These are phyloP conservation scores for Haberlea rhodopensis DNA, from an alignment of 257 asterid genomes.

Conservation along the genomic window DNA sequence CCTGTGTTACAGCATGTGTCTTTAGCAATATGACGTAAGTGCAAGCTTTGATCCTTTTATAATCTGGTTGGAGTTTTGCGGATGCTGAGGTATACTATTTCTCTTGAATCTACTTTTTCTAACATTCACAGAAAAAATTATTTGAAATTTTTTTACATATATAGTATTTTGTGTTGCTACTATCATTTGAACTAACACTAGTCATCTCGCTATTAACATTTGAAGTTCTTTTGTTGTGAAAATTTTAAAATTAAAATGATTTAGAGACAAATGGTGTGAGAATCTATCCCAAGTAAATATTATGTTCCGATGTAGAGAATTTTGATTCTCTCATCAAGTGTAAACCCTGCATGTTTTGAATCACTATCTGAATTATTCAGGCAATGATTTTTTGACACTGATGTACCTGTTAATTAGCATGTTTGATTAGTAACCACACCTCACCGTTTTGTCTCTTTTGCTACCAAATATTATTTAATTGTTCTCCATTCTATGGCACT, in stretches of 20 bases:
- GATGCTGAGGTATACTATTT: constrained; percentile 1
- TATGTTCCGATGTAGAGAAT: no score
- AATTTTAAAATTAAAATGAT: background rate
- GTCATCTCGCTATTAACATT: background rate
- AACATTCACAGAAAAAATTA: constrained; percentile 3
- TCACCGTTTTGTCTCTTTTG: constrained; percentile 16
- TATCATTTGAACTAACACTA: constrained; percentile 1
- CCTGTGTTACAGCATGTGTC: constrained; percentile 17
- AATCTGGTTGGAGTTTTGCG: background rate
- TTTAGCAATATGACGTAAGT: constrained; percentile 18
- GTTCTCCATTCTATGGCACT: constrained; percentile 4
- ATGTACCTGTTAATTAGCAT: constrained; percentile 6
- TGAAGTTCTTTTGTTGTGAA: background rate
- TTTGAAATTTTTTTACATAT: constrained; percentile 7
- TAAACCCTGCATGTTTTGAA: constrained; percentile 2
- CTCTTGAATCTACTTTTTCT: constrained; percentile 6
- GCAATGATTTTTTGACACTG: background rate
- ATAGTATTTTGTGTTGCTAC: background rate
- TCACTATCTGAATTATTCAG: background rate
- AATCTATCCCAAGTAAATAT: background rate
- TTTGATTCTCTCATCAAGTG: background rate
- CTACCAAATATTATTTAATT: constrained; percentile 1
- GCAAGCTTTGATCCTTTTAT: constrained; percentile 1
- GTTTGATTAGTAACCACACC: background rate
- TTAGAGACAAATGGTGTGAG: background rate